Evolutionary conservation across 495 filamentous ascomycete species (phyloP).

Genomic region (Penicillium paxilli): DNA sequence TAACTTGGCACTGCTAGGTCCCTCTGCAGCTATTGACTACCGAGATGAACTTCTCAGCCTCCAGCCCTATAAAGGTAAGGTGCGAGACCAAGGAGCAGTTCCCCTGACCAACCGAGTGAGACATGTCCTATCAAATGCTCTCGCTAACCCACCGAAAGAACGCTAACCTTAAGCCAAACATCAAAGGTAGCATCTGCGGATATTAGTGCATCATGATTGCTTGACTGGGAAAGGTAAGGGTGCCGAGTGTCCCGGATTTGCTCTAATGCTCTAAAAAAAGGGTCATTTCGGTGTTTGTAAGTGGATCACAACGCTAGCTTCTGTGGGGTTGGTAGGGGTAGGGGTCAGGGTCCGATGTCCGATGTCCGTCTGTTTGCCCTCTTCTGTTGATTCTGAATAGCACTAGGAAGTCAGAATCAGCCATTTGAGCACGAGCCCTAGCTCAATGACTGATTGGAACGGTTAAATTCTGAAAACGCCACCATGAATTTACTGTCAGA

Average conservation of each 20-base stretch:
- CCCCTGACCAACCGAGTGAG: neutral
- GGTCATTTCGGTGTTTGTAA: too few relatives aligned
- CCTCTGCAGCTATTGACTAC: neutral
- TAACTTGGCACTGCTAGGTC: too few relatives aligned
- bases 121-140: neutral
- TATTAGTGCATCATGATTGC: neutral
- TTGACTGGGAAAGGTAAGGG: neutral
- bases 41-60: neutral
- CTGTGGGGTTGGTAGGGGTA: too few relatives aligned
- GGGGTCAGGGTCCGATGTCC: too few relatives aligned
- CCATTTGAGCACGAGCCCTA: too few relatives aligned
- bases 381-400: too few relatives aligned
- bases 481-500: too few relatives aligned
- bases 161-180: neutral
- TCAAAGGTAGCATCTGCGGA: neutral
- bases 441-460: too few relatives aligned
- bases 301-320: too few relatives aligned
- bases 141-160: neutral
- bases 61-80: neutral
- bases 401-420: too few relatives aligned
- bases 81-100: neutral
- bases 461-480: too few relatives aligned
- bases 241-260: neutral
- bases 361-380: too few relatives aligned
- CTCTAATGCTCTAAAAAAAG: neutral